Percentiles rank a stretch among this genome's conserved stretches.
These are phyloP conservation scores for Myxozyma geophila DNA, from an alignment of 805 yeast genomes.

Conservation along the genomic window DNA sequence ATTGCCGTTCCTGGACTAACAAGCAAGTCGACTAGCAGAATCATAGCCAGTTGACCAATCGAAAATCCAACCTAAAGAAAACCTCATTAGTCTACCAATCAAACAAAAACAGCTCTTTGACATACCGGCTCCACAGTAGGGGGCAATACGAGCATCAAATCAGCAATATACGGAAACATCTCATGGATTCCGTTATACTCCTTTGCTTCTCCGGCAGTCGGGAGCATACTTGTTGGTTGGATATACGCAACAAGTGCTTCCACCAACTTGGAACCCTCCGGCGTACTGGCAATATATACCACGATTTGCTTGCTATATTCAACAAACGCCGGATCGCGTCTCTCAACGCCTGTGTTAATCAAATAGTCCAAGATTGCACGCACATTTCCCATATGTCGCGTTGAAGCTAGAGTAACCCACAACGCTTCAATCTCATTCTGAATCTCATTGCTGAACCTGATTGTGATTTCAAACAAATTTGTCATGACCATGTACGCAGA, in stretches of 20 bases:
- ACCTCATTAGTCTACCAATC: neutral
- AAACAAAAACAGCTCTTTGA: neutral
- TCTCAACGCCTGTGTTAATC: conserved; percentile 66
- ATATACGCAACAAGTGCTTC: conserved; percentile 71
- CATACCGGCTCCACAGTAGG: conserved; percentile 59
- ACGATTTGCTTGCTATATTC: conserved; percentile 80
- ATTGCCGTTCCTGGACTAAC: conserved; percentile 68
- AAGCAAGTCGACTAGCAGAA: conserved; percentile 80
- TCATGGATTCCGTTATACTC: conserved; percentile 43
- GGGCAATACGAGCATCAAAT: conserved; percentile 62
- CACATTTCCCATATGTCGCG: conserved; percentile 68
- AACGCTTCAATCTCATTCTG: conserved; percentile 90
- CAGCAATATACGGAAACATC: conserved; percentile 75
- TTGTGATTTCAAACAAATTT: conserved; percentile 83
- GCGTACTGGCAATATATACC: conserved; percentile 59
- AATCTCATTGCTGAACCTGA: conserved; percentile 70
- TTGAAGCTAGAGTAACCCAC: conserved; percentile 92
- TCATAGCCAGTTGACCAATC: conserved; percentile 81
- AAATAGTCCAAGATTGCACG: conserved; percentile 73
- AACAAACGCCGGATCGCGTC: conserved; percentile 74
- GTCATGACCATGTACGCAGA: conserved; percentile 70
- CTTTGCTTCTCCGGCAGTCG: conserved; percentile 53
- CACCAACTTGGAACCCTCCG: conserved; percentile 61
- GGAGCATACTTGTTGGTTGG: conserved; percentile 89
- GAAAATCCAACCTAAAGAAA: conserved; percentile 63